Evolutionary conservation across 768 basidiomycete species (phyloP).

Genomic region (Polyporus arcularius): DNA sequence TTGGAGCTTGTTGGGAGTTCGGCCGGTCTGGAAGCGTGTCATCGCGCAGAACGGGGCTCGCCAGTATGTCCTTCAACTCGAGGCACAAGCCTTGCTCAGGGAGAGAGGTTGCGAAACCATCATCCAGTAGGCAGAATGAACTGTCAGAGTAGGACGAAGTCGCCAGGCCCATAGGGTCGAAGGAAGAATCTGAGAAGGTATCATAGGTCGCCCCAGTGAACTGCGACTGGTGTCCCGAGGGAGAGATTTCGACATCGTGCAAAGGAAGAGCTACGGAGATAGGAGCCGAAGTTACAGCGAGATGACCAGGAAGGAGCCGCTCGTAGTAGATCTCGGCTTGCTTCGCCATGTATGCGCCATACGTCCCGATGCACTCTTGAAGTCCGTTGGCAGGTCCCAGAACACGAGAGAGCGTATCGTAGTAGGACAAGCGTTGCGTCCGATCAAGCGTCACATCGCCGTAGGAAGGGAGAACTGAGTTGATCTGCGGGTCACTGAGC

Average conservation of each 20-base stretch:
- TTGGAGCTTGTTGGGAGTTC: not conserved
- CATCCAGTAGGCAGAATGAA: not conserved
- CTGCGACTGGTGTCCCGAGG: not conserved
- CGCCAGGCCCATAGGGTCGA: not conserved
- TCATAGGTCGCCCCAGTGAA: no score
- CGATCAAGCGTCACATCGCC: slow-evolving; percentile 38
- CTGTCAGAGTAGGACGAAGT: not conserved
- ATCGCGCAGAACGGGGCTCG: slow-evolving; percentile 20
- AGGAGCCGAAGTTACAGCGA: not conserved
- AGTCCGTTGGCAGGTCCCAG: slow-evolving; percentile 48
- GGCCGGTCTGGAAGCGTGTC: not conserved
- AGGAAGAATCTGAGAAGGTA: no score
- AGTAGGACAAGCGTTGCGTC: slow-evolving; percentile 52
- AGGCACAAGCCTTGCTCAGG: not conserved
- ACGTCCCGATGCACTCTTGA: slow-evolving; percentile 53
- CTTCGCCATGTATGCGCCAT: slow-evolving; percentile 52
- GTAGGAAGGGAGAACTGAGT: slow-evolving; percentile 27
- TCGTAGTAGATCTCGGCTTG: slow-evolving; percentile 50
- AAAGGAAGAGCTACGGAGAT: not conserved
- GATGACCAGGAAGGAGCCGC: slow-evolving; percentile 29
- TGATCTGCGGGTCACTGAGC: slow-evolving; percentile 9
- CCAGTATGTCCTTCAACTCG: slow-evolving; percentile 25
- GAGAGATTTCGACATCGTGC: not conserved
- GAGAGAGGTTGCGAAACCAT: no score
- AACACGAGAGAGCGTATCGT: slow-evolving; percentile 49